Conservation (phyloP, 2,329 filamentous ascomycete genomes). For the Phaeosphaeria sp. region DNA sequence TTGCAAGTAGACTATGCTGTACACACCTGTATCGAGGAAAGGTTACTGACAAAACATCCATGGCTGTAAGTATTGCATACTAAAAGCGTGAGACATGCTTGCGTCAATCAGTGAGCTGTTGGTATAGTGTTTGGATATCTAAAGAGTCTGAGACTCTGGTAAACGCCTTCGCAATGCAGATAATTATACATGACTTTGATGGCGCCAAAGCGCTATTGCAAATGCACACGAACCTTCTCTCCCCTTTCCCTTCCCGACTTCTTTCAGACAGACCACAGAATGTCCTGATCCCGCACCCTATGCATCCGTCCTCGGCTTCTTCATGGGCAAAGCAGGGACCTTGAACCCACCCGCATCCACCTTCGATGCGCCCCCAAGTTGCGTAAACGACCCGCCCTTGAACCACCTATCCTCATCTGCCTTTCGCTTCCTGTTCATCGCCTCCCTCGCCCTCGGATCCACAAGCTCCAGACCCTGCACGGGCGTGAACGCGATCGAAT, state of each 20-base stretch:
- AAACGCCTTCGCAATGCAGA: not conserved
- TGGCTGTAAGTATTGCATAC: too few relatives aligned
- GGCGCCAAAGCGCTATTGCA: not conserved
- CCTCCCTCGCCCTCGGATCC: slow-evolving; percentile 87
- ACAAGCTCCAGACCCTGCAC: slow-evolving; percentile 95
- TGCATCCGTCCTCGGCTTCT: slow-evolving; percentile 60
- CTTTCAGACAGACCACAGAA: too few relatives aligned
- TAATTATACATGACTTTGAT: not conserved
- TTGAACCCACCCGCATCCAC: slow-evolving; percentile 74
- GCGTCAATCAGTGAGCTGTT: not conserved
- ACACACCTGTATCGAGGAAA: too few relatives aligned
- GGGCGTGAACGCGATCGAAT: slow-evolving; percentile 90
- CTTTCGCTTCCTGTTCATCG: slow-evolving; percentile 87
- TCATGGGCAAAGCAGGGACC: slow-evolving; percentile 77
- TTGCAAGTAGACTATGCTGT: too few relatives aligned
- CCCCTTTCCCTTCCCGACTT: not conserved
- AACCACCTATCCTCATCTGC: slow-evolving; percentile 97
- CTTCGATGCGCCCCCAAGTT: slow-evolving; percentile 65
- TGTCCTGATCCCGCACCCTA: too few relatives aligned
- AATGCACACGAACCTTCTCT: not conserved
- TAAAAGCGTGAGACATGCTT: not conserved
- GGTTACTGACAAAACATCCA: too few relatives aligned
- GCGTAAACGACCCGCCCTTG: slow-evolving; percentile 95
- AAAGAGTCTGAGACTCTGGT: not conserved
- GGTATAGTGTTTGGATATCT: not conserved